A percentile compares a stretch with the other conserved stretches of the same genome.
These are phyloP conservation scores for Coemansia sp. DNA, from an alignment of 192 early-diverging fungal genomes.

Conservation along the genomic window DNA sequence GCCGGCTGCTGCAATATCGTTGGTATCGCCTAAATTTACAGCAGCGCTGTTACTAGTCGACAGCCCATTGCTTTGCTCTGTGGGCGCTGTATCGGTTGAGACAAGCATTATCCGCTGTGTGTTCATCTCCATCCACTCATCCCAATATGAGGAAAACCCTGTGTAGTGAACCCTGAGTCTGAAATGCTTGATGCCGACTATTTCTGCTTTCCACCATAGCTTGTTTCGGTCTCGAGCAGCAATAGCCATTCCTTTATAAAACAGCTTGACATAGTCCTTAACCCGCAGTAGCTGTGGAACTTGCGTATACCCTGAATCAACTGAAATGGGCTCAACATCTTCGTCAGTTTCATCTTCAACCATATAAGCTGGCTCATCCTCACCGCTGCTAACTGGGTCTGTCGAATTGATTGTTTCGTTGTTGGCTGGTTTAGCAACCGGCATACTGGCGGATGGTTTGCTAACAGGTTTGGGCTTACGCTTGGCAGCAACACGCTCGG, in stretches of 20 bases:
- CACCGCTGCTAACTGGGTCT: background rate
- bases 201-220: slow-evolving; percentile 58
- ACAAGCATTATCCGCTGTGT: slow-evolving; percentile 57
- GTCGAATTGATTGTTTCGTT: background rate
- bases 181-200: slow-evolving; percentile 60
- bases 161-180: slow-evolving; percentile 61
- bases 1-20: background rate
- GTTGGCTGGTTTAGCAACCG: slow-evolving; percentile 7
- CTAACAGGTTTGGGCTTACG: slow-evolving; percentile 1
- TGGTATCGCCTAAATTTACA: background rate
- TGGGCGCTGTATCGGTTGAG: background rate
- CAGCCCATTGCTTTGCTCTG: background rate
- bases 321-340: slow-evolving; percentile 43
- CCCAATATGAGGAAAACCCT: slow-evolving; percentile 53
- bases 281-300: slow-evolving; percentile 50
- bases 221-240: slow-evolving; percentile 60
- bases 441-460: slow-evolving; percentile 14
- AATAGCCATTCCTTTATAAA: slow-evolving; percentile 44
- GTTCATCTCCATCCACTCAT: slow-evolving; percentile 72
- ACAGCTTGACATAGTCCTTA: slow-evolving; percentile 49
- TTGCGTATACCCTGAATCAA: slow-evolving; percentile 26
- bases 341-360: slow-evolving; percentile 14
- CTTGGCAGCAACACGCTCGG: slow-evolving; percentile 15
- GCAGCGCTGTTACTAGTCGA: background rate
- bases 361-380: background rate